Base-by-base conservation (phyloP, 1,139 yeast species). In the Kodamaea suecica region DNA sequence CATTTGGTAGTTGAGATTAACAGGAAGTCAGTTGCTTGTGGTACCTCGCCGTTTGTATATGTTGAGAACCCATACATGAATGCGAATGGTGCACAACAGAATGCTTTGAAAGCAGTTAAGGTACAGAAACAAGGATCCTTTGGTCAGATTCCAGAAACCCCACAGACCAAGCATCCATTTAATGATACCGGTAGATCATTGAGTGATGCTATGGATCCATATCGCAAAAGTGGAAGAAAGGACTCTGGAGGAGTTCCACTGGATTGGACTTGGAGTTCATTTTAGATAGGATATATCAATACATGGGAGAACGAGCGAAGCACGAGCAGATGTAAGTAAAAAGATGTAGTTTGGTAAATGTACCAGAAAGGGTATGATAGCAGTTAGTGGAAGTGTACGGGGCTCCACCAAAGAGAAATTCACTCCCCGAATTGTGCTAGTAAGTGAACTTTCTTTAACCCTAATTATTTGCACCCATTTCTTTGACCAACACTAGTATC, bases 231-330 rank as follows among this genome's bases (percentile, higher is more conserved):
- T 21, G 24, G 30, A 6, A 16, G 39, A 17, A 34, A 31, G 27
- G 39, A 36, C 23, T 27, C 33, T 10, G 7, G 17, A 21, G 60
- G 54, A 11, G 61, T 61, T 8, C 65, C 67, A 1, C 49, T 55
- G 17, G 74, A 68, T 46, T 69, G 75, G 75, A 63, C 61, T 21
- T 69, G 75, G 74, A 66, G 73, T 45, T 65, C 73, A 3, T 69
- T 69, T 43, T 68, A 44, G 47, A 29, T 13, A 15, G 29, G 16
- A n/a, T 6, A 19, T 19, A 19, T n/a, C n/a, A n/a, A n/a, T n/a
- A n/a, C n/a, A n/a, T n/a, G n/a, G n/a, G n/a, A n/a, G n/a, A n/a
- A n/a, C n/a, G n/a, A n/a, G n/a, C n/a, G n/a, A n/a, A n/a, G n/a
- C n/a, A n/a, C n/a, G n/a, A n/a, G n/a, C n/a, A n/a, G n/a, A n/a